Base-by-base conservation (phyloP, 139 green algal species). In the Diplosphaera chodatii region DNA sequence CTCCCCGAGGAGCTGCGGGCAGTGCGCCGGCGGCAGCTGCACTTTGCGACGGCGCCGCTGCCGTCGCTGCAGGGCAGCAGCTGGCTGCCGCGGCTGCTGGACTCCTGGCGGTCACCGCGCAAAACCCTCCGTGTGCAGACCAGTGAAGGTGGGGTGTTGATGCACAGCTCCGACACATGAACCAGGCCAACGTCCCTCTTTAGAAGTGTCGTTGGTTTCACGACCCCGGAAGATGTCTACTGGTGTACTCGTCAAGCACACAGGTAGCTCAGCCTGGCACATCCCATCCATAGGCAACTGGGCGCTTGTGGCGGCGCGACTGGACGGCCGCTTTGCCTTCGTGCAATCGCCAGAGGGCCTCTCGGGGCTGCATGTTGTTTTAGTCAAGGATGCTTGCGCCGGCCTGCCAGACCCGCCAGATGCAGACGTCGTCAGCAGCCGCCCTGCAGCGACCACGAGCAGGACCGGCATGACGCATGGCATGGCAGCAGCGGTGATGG, bases 11-110 rank as follows among this genome's bases (percentile, higher is more conserved):
- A 25, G 1, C 33, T 29, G 1, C 55, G 30, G 32, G 25, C 23
- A 2, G 18, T 8, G 15, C 69, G 34, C 33, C 33, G 55, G n/a
- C 33, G 29, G 29, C 69, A 40, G 13, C 23, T 74, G 59, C 69
- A 74, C 56, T 74, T 74, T 74, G 69, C 28, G 32, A 74, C 59
- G 34, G 27, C 66, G 69, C 48, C 69, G 3, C 32, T 63, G 27
- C 59, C 55, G 28, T 31, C 25, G 3, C 3, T 68, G 3, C 27
- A 2, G 37, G 37, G 37, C 37, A 10, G 37, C n/a, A 28, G 31
- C 55, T 66, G 48, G 48, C 69, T 74, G 27, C 34, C 69, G 4
- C 18, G n/a, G n/a, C 31, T 74, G 33, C 69, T 74, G 59, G 56
- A 56, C 16, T 3, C 34, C 3, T 74, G 69, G 69, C 56, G 18